These are phyloP conservation scores for Cutaneotrichosporon sp. DNA, from an alignment of 1,284 basidiomycete genomes.

Conservation along the genomic window DNA sequence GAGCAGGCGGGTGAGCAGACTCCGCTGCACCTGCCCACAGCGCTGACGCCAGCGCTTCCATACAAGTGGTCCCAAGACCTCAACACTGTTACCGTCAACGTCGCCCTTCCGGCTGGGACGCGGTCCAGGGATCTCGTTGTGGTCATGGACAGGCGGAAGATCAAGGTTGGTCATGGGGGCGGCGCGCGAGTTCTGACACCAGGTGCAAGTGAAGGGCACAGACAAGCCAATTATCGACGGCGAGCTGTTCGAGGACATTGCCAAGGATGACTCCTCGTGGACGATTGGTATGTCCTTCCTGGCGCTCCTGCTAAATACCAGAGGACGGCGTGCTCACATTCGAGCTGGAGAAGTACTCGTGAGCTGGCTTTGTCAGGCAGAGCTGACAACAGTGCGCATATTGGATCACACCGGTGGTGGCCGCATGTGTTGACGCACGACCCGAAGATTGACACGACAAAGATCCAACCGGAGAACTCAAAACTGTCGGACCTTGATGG, in stretches of 20 bases:
- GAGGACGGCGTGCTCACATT: constrained; percentile 40
- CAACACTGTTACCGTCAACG: constrained; percentile 72
- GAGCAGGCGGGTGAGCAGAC: constrained; percentile 77
- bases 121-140: constrained; percentile 71
- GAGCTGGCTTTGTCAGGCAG: constrained; percentile 1
- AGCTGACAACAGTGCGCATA: constrained; percentile 28
- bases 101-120: constrained; percentile 83
- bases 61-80: constrained; percentile 91
- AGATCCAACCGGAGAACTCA: constrained; percentile 93
- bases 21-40: no score
- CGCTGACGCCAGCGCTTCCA: constrained; percentile 63
- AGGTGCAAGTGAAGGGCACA: constrained; percentile 76
- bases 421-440: constrained; percentile 91
- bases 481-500: constrained; percentile 91
- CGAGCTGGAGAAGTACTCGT: constrained; percentile 49
- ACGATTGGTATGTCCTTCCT: constrained; percentile 73
- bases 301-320: no score
- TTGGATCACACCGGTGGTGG: constrained; percentile 73
- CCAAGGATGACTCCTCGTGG: constrained; percentile 96
- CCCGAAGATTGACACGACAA: constrained; percentile 93
- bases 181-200: neutral
- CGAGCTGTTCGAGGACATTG: constrained; percentile 89
- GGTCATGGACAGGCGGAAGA: constrained; percentile 70
- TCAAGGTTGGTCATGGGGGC: constrained; percentile 51
- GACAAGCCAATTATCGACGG: constrained; percentile 74